Base-by-base conservation (phyloP, 164 flowering plant genomes). In the Piper betle region DNA sequence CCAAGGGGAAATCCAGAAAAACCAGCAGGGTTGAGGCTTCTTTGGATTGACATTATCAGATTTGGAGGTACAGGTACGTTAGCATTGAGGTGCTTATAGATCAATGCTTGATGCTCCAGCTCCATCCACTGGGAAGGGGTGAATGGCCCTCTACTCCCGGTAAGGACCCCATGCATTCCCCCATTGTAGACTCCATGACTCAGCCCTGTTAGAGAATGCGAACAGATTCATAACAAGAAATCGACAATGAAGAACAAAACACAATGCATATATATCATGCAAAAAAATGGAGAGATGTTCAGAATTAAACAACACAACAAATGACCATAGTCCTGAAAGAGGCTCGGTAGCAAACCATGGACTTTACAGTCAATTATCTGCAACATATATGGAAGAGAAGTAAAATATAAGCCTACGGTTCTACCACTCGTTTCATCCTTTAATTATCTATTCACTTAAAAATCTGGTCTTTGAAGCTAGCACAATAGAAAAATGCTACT, bases 71-170 rank as follows among this genome's bases (percentile, higher is more conserved):
- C 66, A 39, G 92, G 87, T 17, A 75, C 77, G 70, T 85, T 84
- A 61, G 94, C 81, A 69, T 72, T 80, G 54, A 91, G 79, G 80
- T 85, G 80, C 57, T 86, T 88, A 83, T 79, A 88, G 80, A 91
- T 91, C 86, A 88, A 73, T 50, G 94, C 88, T 70, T 91, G 97
- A 58, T 83, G 90, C 68, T 91, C 94, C 0, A 91, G 78, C 78
- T 91, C 96, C 82, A 85, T 72, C 96, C 94, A 91, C 43, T 91
- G 97, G 46, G 90, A 81, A 57, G 84, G 86, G 50, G 94, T 86
- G 59, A 91, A 88, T 63, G 85, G 86, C 12, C 93, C 93, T 75
- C 84, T 78, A 11, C 69, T 63, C 19, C 85, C 82, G 16, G 78
- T 8, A 39, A 86, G 53, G 52, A 69, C 71, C 62, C 86, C 87